Base-by-base conservation (phyloP, 1,284 basidiomycete species). In the Pholiota adiposa region DNA sequence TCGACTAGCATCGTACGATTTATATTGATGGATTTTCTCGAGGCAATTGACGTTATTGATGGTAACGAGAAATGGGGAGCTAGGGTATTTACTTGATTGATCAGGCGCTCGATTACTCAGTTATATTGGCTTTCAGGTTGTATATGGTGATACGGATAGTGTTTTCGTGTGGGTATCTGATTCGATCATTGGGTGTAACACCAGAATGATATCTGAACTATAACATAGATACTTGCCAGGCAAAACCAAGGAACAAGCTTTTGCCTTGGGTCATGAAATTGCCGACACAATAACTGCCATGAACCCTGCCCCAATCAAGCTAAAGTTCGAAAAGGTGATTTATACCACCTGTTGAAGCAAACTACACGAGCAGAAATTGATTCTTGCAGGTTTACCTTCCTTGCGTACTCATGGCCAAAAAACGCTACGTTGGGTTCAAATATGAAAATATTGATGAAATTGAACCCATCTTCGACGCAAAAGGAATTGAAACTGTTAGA, bases 131-230 rank as follows among this genome's bases (percentile, higher is more conserved):
- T 8, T 12, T 9, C 36, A 81, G 79, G 80, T 98, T 4, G 94
- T 98, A 4, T 99, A 99, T 70, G 97, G 97, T n/a, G 97, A 99
- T 69, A 99, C 97, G 0, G 97, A 99, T 75, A 97, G 94, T 21
- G 75, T 98, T 29, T 99, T 99, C 73, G 83, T 98, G 76, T 74
- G 61, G 51, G 79, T 63, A 0, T 12, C 19, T 33, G 25, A 33
- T 55, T 8, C 9, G 16, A 18, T 3, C 56, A 55, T n/a, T 55
- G 14, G 34, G 31, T 34, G 19, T 51, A 12, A 7, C n/a, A n/a
- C n/a, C n/a, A n/a, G n/a, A 53, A 2, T 12, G 9, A 51, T 6
- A 29, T 50, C 12, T 14, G 18, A 51, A 38, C n/a, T n/a, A n/a
- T n/a, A n/a, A n/a, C n/a, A 8, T 41, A 83, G 81, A 18, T 89